phyloP scores from a whole-genome alignment of 2,329 filamentous ascomycete species.

The Ceratocystis cubensis region DNA sequence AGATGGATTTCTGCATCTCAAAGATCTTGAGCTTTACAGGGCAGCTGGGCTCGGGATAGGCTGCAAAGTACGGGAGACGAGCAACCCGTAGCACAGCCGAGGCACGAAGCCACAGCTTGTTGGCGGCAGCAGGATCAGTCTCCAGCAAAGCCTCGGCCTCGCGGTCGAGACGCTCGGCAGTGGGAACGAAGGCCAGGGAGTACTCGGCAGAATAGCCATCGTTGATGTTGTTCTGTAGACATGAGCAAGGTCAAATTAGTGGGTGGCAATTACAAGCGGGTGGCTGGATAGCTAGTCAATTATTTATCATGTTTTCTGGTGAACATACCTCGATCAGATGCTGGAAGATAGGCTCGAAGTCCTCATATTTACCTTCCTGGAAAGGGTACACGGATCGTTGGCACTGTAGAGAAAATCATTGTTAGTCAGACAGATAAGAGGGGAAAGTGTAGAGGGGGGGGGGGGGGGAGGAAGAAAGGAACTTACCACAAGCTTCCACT shows the following conservation, averaged over 20 bases:
- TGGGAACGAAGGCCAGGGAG: constrained; percentile 49
- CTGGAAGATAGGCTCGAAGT: constrained; percentile 59
- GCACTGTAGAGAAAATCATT: constrained; percentile 30
- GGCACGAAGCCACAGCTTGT: constrained; percentile 54
- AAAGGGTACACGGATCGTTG: constrained; percentile 57
- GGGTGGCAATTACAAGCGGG: neutral
- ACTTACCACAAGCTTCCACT: constrained; percentile 56
- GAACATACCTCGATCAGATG: constrained; percentile 42
- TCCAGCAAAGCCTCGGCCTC: constrained; percentile 39
- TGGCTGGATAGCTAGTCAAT: neutral
- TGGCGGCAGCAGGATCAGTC: constrained; percentile 41
- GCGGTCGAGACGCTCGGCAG: constrained; percentile 43
- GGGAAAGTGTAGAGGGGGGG: neutral
- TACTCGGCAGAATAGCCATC: constrained; percentile 54
- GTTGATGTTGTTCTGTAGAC: constrained; percentile 41
- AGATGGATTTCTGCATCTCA: constrained; percentile 50
- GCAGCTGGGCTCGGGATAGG: constrained; percentile 31
- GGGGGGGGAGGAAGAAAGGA: neutral
- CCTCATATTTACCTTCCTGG: constrained; percentile 55
- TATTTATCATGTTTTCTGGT: too few species aligned
- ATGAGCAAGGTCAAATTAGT: neutral
- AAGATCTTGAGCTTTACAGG: constrained; percentile 49
- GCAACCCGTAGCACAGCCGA: constrained; percentile 62
- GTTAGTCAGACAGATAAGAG: neutral
- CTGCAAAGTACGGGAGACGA: constrained; percentile 49